Evolutionary conservation across 139 green algal species (phyloP).

Genomic region (Gonium pectorale): DNA sequence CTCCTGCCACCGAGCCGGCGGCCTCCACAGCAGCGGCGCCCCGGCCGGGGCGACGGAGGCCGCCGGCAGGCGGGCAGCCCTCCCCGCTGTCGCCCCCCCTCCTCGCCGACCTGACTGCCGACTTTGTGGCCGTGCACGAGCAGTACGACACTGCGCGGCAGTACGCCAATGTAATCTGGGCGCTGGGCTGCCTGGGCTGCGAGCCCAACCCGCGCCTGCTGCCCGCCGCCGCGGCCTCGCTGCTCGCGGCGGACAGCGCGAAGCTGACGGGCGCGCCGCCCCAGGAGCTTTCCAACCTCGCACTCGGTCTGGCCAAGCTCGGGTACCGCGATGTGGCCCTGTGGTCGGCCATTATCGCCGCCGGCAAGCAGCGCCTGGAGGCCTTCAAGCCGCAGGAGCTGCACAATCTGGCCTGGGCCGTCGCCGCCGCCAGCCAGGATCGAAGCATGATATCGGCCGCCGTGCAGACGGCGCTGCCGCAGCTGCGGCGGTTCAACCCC

Average conservation of each 20-base stretch:
- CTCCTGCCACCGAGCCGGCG: neutral
- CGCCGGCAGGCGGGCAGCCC: too few relatives aligned
- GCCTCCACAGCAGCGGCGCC: neutral
- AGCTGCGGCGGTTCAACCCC: slow-evolving; percentile 21
- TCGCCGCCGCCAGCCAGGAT: slow-evolving; percentile 33
- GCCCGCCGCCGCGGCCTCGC: neutral
- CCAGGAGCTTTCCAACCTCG: slow-evolving; percentile 71
- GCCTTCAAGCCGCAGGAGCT: slow-evolving; percentile 55
- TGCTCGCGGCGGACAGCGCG: neutral
- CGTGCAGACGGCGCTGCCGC: slow-evolving; percentile 21
- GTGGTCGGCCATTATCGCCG: slow-evolving; percentile 20
- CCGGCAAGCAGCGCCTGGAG: neutral
- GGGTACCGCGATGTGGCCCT: slow-evolving; percentile 4
- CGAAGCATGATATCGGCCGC: slow-evolving; percentile 34
- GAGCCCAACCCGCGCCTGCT: slow-evolving; percentile 4
- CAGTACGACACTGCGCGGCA: slow-evolving; percentile 43
- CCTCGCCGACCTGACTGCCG: slow-evolving; percentile 4
- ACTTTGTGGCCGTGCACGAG: slow-evolving; percentile 6
- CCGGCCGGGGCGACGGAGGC: too few relatives aligned
- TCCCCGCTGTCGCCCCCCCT: neutral
- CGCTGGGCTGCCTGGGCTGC: slow-evolving; percentile 35
- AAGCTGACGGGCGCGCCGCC: slow-evolving; percentile 41
- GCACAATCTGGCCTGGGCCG: slow-evolving; percentile 45
- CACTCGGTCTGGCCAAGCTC: slow-evolving; percentile 56
- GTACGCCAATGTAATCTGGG: slow-evolving; percentile 60